Percentiles rank a stretch among this genome's conserved stretches.
These are phyloP conservation scores for Phaseolus lunatus DNA, from an alignment of 306 rosid genomes.

Conservation along the genomic window DNA sequence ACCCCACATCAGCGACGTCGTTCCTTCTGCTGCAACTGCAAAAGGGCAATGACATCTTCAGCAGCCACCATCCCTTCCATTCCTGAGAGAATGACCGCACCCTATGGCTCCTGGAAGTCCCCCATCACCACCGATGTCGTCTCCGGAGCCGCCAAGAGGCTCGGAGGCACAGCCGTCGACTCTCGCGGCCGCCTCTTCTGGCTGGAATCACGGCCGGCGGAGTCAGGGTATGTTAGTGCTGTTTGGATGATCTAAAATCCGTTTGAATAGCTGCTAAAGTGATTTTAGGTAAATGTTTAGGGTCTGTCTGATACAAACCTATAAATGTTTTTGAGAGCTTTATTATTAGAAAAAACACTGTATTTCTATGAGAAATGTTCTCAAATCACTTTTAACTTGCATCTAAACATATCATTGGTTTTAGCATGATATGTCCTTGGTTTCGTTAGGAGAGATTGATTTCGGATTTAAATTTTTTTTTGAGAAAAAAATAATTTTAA, in stretches of 20 bases:
- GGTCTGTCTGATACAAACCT: no score
- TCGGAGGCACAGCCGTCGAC: slow-evolving; percentile 82
- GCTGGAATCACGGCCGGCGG: slow-evolving; percentile 90
- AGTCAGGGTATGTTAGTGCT: slow-evolving; percentile 65
- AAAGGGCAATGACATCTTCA: slow-evolving; percentile 57
- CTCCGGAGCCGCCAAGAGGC: slow-evolving; percentile 80
- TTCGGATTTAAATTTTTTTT: not conserved
- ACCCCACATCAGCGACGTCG: slow-evolving; percentile 23
- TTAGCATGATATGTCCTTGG: no score
- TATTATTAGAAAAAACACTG: no score
- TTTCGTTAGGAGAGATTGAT: no score
- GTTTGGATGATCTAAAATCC: not conserved
- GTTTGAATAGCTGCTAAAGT: not conserved
- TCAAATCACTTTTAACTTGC: no score
- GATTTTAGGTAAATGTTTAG: not conserved
- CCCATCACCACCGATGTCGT: slow-evolving; percentile 88
- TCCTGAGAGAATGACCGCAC: slow-evolving; percentile 56
- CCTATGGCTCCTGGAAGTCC: slow-evolving; percentile 94
- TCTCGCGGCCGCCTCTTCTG: slow-evolving; percentile 75
- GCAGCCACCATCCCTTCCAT: slow-evolving; percentile 40
- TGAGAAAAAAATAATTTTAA: not conserved
- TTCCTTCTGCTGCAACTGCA: slow-evolving; percentile 21
- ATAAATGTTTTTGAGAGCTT: no score
- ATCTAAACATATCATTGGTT: not conserved
- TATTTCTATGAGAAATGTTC: no score